phyloP scores from a whole-genome alignment of 257 asterid genomes.

The Solanum pennellii region DNA sequence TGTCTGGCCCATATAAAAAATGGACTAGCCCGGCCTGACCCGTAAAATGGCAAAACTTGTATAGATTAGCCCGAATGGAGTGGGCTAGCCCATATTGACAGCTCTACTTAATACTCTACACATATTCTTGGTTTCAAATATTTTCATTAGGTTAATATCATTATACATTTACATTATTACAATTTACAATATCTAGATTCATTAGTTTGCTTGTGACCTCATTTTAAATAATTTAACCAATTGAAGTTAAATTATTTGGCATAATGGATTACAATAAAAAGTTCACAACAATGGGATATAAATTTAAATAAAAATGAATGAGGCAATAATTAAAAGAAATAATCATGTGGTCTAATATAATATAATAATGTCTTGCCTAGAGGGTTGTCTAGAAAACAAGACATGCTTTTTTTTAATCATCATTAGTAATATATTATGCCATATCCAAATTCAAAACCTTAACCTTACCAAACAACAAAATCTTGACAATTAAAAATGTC shows the following conservation, averaged over 20 bases:
- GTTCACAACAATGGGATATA: background rate
- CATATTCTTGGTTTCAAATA: too few species aligned
- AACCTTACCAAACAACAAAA: background rate
- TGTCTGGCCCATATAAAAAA: too few species aligned
- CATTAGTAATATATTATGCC: background rate
- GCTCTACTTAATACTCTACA: too few species aligned
- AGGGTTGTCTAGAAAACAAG: background rate
- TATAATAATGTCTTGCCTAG: background rate
- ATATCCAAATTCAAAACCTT: background rate
- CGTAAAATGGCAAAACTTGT: too few species aligned
- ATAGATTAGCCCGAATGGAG: accelerated
- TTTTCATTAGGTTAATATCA: too few species aligned
- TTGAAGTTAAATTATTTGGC: background rate
- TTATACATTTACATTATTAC: too few species aligned
- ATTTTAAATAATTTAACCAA: too few species aligned
- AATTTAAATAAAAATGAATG: background rate
- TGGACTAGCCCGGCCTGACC: too few species aligned
- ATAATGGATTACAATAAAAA: background rate
- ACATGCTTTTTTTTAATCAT: background rate
- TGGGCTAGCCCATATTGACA: too few species aligned
- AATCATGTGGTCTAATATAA: background rate
- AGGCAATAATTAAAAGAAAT: background rate
- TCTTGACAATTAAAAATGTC: background rate
- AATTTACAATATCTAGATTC: too few species aligned
- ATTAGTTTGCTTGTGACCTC: too few species aligned